Evolutionary conservation across 306 rosid species (phyloP).

Genomic region (Trifolium pratense): DNA sequence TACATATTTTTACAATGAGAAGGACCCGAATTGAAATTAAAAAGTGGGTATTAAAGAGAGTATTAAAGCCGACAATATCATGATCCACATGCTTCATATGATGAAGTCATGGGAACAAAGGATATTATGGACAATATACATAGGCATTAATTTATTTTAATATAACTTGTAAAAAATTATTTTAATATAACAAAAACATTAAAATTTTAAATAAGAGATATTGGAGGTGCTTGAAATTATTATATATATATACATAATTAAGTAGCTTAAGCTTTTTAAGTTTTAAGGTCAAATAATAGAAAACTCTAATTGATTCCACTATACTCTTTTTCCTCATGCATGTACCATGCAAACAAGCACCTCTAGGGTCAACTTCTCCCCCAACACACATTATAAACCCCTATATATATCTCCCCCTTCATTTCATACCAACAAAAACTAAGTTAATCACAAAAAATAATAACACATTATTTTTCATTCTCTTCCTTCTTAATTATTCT

Average conservation of each 20-base stretch:
- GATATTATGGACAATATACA: constrained; percentile 17
- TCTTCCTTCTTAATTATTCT: background rate
- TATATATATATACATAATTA: background rate
- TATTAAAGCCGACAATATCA: too few relatives aligned
- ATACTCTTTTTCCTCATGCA: constrained; percentile 54
- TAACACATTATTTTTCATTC: too few relatives aligned
- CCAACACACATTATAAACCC: too few relatives aligned
- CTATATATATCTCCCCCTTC: constrained; percentile 44
- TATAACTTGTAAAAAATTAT: too few relatives aligned
- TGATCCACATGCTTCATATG: background rate
- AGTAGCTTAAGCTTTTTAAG: constrained; percentile 37
- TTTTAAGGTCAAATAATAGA: constrained; percentile 40
- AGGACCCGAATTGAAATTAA: too few relatives aligned
- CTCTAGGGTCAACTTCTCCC: constrained; percentile 65
- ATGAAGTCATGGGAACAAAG: constrained; percentile 6
- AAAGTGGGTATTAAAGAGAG: too few relatives aligned
- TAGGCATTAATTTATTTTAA: background rate
- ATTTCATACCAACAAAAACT: constrained; percentile 36
- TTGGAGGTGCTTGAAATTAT: constrained; percentile 41
- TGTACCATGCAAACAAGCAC: constrained; percentile 18
- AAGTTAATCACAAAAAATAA: background rate
- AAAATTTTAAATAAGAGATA: constrained; percentile 10
- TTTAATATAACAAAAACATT: too few relatives aligned
- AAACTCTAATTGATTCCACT: constrained; percentile 38
- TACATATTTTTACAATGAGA: too few relatives aligned